Evolutionary conservation across 805 yeast species (phyloP), one percentile per base, ranked within the genome.

Genomic region (Wickerhamomyces hampshirensis): DNA sequence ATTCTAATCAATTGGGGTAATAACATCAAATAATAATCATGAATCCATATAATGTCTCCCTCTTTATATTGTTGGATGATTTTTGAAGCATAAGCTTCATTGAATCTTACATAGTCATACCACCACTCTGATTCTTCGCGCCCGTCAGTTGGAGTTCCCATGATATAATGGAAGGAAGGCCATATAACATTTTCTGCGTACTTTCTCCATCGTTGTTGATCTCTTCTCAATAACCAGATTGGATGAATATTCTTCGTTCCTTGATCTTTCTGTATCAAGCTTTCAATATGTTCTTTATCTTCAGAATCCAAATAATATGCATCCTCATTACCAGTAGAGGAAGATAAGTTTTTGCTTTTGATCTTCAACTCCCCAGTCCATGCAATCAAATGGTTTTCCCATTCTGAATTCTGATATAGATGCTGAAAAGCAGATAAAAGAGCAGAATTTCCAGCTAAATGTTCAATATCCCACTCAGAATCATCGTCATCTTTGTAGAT

Each of bases 111-210:
- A 56, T 93, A 93, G 55, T 85, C 94, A 56, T 80, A 73, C 80
- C 81, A 79, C 95, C 95, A 88, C 31, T 74, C 70, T 30, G 77
- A 71, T 54, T 85, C 91, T 26, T 71, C 77, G 21, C 73, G 68
- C 5, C 85, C 85, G 55, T 82, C 82, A 3, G 78, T 71, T 0
- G 83, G 74, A 38, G 80, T 80, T 30, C 81, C 80, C 59, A 86
- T 83, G 58, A 93, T 87, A 63, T 93, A 93, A 56, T 93, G 98
- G 61, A 91, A 79, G 3, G 87, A 82, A 2, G 96, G 96, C 98
- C 98, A 93, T 19, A 93, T 65, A 15, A 81, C 80, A 50, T 83
- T 77, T 56, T 91, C 98, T 1, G 97, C 95, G 55, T 86, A 91
- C 47, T 71, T 71, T 47, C 97, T 72, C 96, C 97, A 91, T 41